Evolutionary conservation across 352 stramenopile species (phyloP), one percentile per base, ranked within the genome.

Genomic region (Phytopythium kandeliae): DNA sequence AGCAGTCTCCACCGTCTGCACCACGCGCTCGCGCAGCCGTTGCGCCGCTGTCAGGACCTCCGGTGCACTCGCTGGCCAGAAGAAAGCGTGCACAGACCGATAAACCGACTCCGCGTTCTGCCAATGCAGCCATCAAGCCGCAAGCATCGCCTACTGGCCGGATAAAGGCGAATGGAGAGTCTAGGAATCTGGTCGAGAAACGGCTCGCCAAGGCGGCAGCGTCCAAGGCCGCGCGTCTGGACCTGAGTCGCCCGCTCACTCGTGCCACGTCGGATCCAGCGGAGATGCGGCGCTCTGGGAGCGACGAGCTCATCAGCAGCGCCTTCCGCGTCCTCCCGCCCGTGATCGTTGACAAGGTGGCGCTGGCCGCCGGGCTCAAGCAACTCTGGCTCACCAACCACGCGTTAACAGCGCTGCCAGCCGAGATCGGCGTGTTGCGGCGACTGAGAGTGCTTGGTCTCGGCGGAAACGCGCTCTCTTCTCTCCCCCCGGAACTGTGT

Each of bases 381-480:
- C 74, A 88, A 25, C 59, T 86, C 10, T 88, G 77, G 77, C 55
- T 88, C 40, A 82, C 80, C 22, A 91, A 91, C 60, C 69, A 85
- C 46, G 65, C 67, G 16, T 54, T 85, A 10, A 47, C 50, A 4
- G 42, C 41, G 11, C 47, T 89, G 3, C 77, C 69, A 19, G 28
- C 65, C 4, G 75, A 85, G 47, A 83, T 92, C 35, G 45, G 34
- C 9, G 46, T 57, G 16, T 77, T 84, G 21, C 53, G 50, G 2
- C 55, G 71, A 17, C 72, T 92, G 13, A 64, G 66, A 0, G 65
- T 91, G 1, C 66, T 92, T 15, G 78, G 73, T 13, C 62, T 91
- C 16, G 60, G 61, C 8, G 75, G 79, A 0, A 92, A 92, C 33
- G 58, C 57, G 17, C 58, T 92, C 26, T 54, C 65, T 6, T 38